phyloP scores from a whole-genome alignment of 2,329 filamentous ascomycete genomes.

The Botrytis medusae region DNA sequence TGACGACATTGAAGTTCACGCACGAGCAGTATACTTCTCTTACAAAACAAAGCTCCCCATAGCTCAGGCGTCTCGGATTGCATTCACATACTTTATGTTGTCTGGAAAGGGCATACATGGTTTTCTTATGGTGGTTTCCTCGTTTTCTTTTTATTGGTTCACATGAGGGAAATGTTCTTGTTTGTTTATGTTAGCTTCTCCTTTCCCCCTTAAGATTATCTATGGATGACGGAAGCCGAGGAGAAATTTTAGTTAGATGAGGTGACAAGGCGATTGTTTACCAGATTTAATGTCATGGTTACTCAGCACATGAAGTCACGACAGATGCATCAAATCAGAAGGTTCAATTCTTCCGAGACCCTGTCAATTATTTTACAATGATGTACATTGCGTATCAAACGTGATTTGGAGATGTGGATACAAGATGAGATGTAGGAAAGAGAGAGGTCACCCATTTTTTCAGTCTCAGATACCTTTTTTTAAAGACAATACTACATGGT shows the following conservation, averaged over 20 bases:
- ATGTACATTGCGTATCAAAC: not conserved
- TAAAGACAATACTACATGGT: not conserved
- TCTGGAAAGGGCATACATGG: conserved; percentile 23
- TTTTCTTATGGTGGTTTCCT: conserved; percentile 8
- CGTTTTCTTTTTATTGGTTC: conserved; percentile 20
- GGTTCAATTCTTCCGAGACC: not conserved
- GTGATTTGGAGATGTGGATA: not conserved
- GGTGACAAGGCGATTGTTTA: conserved; percentile 8
- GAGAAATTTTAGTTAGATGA: conserved; percentile 10
- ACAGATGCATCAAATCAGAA: conserved; percentile 19
- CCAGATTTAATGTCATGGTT: conserved; percentile 7
- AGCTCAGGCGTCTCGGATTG: conserved; percentile 33
- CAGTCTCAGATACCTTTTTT: not conserved
- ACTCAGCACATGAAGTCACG: conserved; percentile 18
- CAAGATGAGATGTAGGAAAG: not conserved
- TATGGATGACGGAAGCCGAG: conserved; percentile 11
- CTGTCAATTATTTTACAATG: conserved; percentile 2
- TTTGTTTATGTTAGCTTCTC: conserved; percentile 13
- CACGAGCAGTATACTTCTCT: conserved; percentile 35
- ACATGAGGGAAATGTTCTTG: conserved; percentile 7
- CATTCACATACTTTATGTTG: conserved; percentile 24
- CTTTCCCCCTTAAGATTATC: not conserved
- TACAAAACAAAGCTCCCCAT: conserved; percentile 33
- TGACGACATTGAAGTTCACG: conserved; percentile 35
- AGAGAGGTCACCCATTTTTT: not conserved